A percentile compares a stretch with the other conserved stretches of the same genome.
Conservation (phyloP, 148 eudicot genomes). For the Arctostaphylos glauca region DNA sequence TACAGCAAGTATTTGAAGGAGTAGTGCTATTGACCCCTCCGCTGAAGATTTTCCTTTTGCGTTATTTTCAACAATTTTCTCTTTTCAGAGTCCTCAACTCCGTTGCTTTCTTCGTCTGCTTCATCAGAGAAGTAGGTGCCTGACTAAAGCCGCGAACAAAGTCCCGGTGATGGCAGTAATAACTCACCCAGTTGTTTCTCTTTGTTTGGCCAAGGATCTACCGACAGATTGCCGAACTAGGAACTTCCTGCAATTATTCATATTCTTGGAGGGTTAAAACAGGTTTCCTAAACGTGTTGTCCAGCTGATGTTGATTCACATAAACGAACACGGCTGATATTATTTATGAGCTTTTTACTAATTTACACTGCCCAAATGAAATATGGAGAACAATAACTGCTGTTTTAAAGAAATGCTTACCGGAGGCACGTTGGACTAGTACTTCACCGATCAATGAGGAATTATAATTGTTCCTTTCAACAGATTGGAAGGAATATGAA, state of each 20-base stretch:
- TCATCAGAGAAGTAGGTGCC: neutral
- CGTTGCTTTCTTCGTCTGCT: neutral
- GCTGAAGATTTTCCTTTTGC: neutral
- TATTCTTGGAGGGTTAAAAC: neutral
- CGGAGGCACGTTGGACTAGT: neutral
- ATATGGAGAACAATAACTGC: neutral
- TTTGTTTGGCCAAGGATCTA: neutral
- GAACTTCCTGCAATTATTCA: slow-evolving; percentile 3
- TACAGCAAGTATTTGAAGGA: neutral
- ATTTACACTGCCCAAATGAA: neutral
- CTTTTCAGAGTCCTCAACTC: neutral
- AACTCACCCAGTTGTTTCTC: neutral
- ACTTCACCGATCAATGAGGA: slow-evolving; percentile 38
- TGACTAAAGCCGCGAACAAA: neutral
- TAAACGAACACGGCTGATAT: neutral
- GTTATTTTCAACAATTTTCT: neutral
- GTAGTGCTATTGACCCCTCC: neutral
- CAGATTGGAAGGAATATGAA: slow-evolving; percentile 49
- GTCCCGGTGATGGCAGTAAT: neutral
- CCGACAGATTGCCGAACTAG: neutral
- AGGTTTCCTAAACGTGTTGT: neutral
- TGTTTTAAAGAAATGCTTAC: slow-evolving; percentile 14
- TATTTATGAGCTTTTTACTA: neutral
- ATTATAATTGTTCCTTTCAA: slow-evolving; percentile 56
- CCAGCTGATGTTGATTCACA: slow-evolving; percentile 4